Conservation (phyloP, 768 basidiomycete species). For the Leccinum imitatum region DNA sequence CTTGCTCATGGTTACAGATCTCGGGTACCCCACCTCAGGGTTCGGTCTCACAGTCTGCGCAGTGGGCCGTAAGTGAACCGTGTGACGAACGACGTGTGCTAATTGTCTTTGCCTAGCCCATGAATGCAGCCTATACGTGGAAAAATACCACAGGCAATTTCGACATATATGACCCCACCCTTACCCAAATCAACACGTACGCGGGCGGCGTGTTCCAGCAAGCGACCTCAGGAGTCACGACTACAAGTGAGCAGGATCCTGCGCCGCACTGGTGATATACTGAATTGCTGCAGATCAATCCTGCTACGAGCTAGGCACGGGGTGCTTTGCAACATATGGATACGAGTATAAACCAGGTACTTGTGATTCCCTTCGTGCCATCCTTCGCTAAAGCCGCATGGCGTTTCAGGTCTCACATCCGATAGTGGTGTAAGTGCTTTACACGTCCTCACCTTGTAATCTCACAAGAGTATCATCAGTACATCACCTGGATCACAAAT, state of each 20-base stretch:
- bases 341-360: constrained; percentile 76
- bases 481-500: constrained; percentile 78
- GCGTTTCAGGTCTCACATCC: constrained; percentile 21
- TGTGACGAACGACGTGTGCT: not conserved
- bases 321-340: constrained; percentile 71
- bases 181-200: constrained; percentile 61
- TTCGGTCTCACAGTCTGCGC: constrained; percentile 81
- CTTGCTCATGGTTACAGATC: constrained; percentile 31
- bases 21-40: constrained; percentile 40
- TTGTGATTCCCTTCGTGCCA: constrained; percentile 18
- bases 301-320: constrained; percentile 56
- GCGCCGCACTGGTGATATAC: not conserved
- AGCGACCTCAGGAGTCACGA: constrained; percentile 69
- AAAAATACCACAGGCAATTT: constrained; percentile 60
- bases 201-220: constrained; percentile 81
- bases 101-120: constrained; percentile 50
- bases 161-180: constrained; percentile 51
- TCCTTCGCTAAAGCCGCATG: not conserved
- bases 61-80: constrained; percentile 63
- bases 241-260: constrained; percentile 46
- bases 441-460: not conserved
- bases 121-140: constrained; percentile 73
- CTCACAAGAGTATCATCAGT: constrained; percentile 39
- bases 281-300: constrained; percentile 49
- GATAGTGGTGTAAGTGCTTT: constrained; percentile 48